Base-by-base conservation (phyloP, 805 yeast species). In the Candida railenensis region DNA sequence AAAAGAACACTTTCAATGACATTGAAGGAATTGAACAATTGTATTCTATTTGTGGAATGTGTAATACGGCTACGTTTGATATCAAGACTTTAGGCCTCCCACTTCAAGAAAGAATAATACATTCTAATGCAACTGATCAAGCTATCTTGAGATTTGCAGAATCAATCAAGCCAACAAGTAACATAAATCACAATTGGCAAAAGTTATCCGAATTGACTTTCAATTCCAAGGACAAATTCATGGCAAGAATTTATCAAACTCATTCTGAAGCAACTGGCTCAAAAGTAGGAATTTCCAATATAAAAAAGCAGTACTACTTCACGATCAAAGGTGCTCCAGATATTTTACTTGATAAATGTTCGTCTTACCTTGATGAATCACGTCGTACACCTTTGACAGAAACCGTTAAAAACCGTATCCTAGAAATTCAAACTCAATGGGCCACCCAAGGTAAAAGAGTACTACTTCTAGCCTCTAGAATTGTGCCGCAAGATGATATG, bases 61-160 rank as follows among this genome's bases (percentile, higher is more conserved):
- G 77, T 53, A 71, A 69, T 47, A 70, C 65, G 19, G 62, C 72
- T 3, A 38, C 60, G n/a, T 51, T 60, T 40, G 62, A 49, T 14
- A 44, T 37, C 3, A 42, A 3, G 22, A 34, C 49, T 9, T 15
- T 8, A n/a, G 36, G n/a, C 12, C 37, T 12, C 45, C 45, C 21
- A 22, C 43, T 45, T 42, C 44, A 34, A 16, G 59, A 55, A 44
- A 57, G 63, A 40, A 54, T 46, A 18, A 52, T 65, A 42, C 59
- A 53, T 16, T 81, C 80, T 14, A 76, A 77, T 59, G 80, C 81
- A 18, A 77, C 82, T 8, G 77, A 77, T 51, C 65, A 65, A 45
- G 75, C 80, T 15, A 51, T 74, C 21, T 68, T 65, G 30, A 54
- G 66, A 37, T 73, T 67, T 53, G 68, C 71, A 11, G 65, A 61